Evolutionary conservation across 1,139 yeast genomes (phyloP).

Genomic region (Hemisphaericaspora xylanilytica): DNA sequence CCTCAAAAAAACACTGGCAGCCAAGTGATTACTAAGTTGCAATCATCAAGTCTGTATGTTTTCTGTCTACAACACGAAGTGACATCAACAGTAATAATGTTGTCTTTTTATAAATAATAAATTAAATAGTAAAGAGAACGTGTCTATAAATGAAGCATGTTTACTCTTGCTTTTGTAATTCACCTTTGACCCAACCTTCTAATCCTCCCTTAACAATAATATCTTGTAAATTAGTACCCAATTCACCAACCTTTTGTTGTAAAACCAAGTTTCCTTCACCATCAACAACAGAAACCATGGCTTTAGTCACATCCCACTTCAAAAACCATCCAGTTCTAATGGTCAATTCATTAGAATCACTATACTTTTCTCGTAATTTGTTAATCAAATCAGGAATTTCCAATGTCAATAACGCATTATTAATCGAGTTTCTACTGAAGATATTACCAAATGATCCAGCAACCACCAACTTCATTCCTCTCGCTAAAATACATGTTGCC

Average conservation of each 20-base stretch:
- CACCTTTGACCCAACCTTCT: slow-evolving; percentile 95
- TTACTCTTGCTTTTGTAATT: slow-evolving; percentile 36
- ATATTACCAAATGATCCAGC: slow-evolving; percentile 98
- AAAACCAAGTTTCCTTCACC: slow-evolving; percentile 63
- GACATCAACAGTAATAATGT: no score
- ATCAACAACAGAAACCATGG: slow-evolving; percentile 75
- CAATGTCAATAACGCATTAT: slow-evolving; percentile 88
- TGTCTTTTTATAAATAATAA: no score
- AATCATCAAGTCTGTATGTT: no score
- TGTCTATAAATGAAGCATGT: background rate
- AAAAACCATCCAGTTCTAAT: slow-evolving; percentile 93
- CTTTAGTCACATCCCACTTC: slow-evolving; percentile 88
- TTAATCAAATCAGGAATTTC: slow-evolving; percentile 87
- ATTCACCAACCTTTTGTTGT: slow-evolving; percentile 88
- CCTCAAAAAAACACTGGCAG: no score
- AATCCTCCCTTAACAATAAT: slow-evolving; percentile 96
- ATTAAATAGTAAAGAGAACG: no score
- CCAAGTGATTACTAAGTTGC: no score
- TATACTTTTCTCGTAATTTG: slow-evolving; percentile 68
- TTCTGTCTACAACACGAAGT: no score
- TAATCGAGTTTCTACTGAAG: slow-evolving; percentile 91
- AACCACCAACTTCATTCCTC: slow-evolving; percentile 88
- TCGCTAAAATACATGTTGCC: slow-evolving; percentile 92
- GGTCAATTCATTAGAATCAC: slow-evolving; percentile 63
- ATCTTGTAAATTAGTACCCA: slow-evolving; percentile 93